phyloP scores from a whole-genome alignment of 345 rosid species.

The Citrus unshiu region DNA sequence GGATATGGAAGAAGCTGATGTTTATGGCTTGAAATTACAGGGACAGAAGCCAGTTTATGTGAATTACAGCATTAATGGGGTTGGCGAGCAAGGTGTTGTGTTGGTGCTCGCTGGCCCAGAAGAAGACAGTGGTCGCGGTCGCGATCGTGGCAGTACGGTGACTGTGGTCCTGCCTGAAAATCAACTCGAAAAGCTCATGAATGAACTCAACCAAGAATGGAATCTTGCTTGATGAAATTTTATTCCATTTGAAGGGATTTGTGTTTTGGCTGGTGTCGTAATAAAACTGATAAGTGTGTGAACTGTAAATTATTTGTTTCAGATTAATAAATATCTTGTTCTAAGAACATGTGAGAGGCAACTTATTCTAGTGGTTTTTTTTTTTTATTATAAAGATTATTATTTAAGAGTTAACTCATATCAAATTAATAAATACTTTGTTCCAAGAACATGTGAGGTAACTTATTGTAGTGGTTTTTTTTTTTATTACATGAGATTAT shows the following conservation, averaged over 20 bases:
- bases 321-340: too few relatives aligned
- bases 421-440: too few relatives aligned
- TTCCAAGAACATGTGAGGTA: too few relatives aligned
- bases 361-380: too few relatives aligned
- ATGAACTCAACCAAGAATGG: constrained; percentile 28
- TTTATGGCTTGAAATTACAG: constrained; percentile 45
- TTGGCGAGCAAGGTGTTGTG: constrained; percentile 60
- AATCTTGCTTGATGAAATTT: background rate
- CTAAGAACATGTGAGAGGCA: too few relatives aligned
- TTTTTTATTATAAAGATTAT: too few relatives aligned
- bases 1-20: constrained; percentile 41
- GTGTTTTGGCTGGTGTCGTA: background rate
- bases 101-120: constrained; percentile 35
- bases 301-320: too few relatives aligned
- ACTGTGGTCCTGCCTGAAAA: constrained; percentile 40
- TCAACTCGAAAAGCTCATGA: constrained; percentile 31
- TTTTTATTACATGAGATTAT: too few relatives aligned
- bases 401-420: too few relatives aligned
- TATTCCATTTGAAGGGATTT: background rate
- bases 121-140: background rate
- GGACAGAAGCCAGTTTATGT: constrained; percentile 44
- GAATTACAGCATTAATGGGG: constrained; percentile 46
- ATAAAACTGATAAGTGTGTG: too few relatives aligned
- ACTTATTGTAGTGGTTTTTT: too few relatives aligned
- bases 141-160: constrained; percentile 25